Base-by-base conservation (phyloP, 2,329 filamentous ascomycete genomes). In the Corinectria fuckeliana region DNA sequence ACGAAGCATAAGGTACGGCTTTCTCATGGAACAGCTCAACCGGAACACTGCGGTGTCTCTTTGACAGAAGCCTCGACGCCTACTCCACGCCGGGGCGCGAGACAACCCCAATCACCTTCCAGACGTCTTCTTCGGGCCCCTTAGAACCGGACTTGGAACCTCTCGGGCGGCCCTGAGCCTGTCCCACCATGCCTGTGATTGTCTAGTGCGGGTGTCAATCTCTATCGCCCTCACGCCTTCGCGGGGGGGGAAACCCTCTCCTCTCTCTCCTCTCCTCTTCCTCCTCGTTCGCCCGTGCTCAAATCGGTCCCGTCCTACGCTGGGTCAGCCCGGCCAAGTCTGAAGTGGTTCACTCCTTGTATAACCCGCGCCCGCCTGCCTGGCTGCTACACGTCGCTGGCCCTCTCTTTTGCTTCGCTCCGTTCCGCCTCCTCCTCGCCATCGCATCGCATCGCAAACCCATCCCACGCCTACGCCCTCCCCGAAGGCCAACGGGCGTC, bases 191-290 rank as follows among this genome's bases (percentile, higher is more conserved):
- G 36, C 30, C 50, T 50, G 30, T 38, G 38, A 18, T 38, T 39
- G 39, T 49, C 52, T 59, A 49, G 51, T 36, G 32, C 26, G 10
- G 42, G 58, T 61, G 55, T 38, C 54, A 61, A 58, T 61, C 55
- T 55, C 55, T 32, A 58, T 56, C 45, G 45, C 52, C 52, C 44
- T 49, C 36, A 36, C 50, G 50, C 36, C 48, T 50, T 61, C 41
- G 55, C 58, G 58, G 54, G 58, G 58, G 58, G 50, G 32, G 45
- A 50, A 36, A 34, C 49, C 34, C 34, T 56, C 47, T 34, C 44
- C 50, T 25, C 36, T 26, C 48, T 41, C 42, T 34, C 32, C 42
- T 34, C 32, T 34, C 32, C 7, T n/a, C 16, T n/a, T 16, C 9
- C 32, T 45, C 45, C 44, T 59, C 20, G 50, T 36, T 59, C 20